Base-by-base conservation (phyloP, 1,284 basidiomycete species). In the Apiotrichum mycotoxinovorans region DNA sequence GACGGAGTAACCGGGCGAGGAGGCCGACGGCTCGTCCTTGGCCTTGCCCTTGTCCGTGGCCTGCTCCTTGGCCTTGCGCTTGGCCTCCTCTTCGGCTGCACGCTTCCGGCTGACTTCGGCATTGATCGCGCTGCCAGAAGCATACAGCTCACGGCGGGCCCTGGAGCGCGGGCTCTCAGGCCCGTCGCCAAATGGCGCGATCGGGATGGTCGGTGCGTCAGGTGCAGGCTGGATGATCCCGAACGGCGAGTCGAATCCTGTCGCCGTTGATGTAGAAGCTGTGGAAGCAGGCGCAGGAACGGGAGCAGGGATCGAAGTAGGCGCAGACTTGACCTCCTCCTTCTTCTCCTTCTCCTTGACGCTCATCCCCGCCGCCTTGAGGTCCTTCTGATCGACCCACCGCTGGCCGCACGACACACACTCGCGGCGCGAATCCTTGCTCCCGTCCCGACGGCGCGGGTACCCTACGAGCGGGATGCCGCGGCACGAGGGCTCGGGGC, bases 391-490 rank as follows among this genome's bases (percentile, higher is more conserved):
- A 50, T 66, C 64, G 26, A 74, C 63, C 65, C 67, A 75, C 41
- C 69, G 57, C 20, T 58, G 57, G 12, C 66, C 68, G 47, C 74
- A 75, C 15, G 53, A 49, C 7, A 75, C 74, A 45, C 74, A 75
- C 63, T 69, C 63, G 54, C 64, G 63, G 40, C 68, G 61, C 14
- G 64, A 58, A 48, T 73, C 72, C 38, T 62, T 66, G 1, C 51
- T 57, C 0, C 69, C 70, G 37, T 71, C 69, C 20, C 61, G 53
- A 23, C 61, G 62, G 25, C 66, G 58, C 1, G 76, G 76, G 52
- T 71, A 73, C 1, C 76, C 76, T 12, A 77, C 72, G 22, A 78
- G 66, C 1, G 74, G 76, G 10, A 78, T 67, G 17, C 72, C 74
- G 25, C 59, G 54, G 55, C 76, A 78, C 4, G 58, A 43, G 3